Evolutionary conservation across 805 yeast species (phyloP).

Genomic region (Wickerhamomyces queroliae): DNA sequence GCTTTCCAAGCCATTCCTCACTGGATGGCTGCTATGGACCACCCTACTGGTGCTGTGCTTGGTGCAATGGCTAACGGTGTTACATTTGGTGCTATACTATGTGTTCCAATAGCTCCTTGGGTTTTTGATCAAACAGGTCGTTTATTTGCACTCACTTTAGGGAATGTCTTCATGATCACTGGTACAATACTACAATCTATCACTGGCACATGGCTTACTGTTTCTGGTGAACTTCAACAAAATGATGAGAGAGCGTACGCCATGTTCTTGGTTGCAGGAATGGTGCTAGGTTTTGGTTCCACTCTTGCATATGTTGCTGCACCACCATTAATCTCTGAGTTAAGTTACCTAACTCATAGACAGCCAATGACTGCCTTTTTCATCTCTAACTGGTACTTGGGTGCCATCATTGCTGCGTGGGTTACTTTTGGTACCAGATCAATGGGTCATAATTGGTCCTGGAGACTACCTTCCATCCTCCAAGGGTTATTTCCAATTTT

Average conservation of each 20-base stretch:
- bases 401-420: slow-evolving; percentile 44
- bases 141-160: slow-evolving; percentile 24
- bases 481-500: slow-evolving; percentile 33
- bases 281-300: slow-evolving; percentile 40
- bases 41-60: slow-evolving; percentile 32
- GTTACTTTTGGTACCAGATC: slow-evolving; percentile 37
- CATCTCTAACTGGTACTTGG: slow-evolving; percentile 43
- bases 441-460: slow-evolving; percentile 26
- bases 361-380: slow-evolving; percentile 37
- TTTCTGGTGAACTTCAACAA: background rate
- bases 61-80: slow-evolving; percentile 39
- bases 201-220: slow-evolving; percentile 24
- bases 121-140: slow-evolving; percentile 36
- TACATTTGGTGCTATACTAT: slow-evolving; percentile 33
- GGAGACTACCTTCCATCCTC: slow-evolving; percentile 46
- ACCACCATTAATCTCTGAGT: slow-evolving; percentile 42
- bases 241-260: background rate
- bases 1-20: slow-evolving; percentile 39
- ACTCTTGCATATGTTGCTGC: slow-evolving; percentile 35
- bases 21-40: slow-evolving; percentile 35
- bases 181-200: slow-evolving; percentile 24
- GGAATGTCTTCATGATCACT: slow-evolving; percentile 18
- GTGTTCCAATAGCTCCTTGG: slow-evolving; percentile 24
- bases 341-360: slow-evolving; percentile 40
- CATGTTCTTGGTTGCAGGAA: slow-evolving; percentile 22